phyloP scores from a whole-genome alignment of 305 asterid species.

The Nicotiana rustica region DNA sequence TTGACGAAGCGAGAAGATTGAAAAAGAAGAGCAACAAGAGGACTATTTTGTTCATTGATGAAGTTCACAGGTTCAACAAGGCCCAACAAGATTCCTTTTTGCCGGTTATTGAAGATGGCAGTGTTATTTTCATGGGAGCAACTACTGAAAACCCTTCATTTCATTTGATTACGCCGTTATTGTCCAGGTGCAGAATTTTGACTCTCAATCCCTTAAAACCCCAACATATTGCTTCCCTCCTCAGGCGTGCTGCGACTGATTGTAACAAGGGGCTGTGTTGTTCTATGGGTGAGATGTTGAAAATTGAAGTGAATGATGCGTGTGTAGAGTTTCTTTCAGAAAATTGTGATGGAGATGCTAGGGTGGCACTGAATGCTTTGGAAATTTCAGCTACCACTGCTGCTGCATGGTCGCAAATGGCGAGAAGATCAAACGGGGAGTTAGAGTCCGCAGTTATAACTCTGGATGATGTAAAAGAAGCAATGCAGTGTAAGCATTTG shows the following conservation, averaged over 20 bases:
- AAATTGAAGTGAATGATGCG: constrained; percentile 47
- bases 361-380: constrained; percentile 77
- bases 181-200: constrained; percentile 83
- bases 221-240: constrained; percentile 48
- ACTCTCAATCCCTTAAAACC: constrained; percentile 60
- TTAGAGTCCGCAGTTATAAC: constrained; percentile 28
- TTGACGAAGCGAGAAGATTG: constrained; percentile 68
- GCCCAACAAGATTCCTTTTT: constrained; percentile 86
- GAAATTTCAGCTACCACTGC: constrained; percentile 74
- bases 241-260: constrained; percentile 60
- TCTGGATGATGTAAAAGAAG: constrained; percentile 63
- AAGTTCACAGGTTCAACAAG: constrained; percentile 92
- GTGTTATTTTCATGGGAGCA: constrained; percentile 84
- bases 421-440: not conserved
- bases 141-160: constrained; percentile 95
- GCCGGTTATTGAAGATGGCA: constrained; percentile 88
- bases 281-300: constrained; percentile 18
- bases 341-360: constrained; percentile 86
- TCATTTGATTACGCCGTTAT: constrained; percentile 78
- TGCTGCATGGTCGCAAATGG: constrained; percentile 37
- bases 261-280: constrained; percentile 51
- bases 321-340: constrained; percentile 61
- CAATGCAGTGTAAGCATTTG: constrained; percentile 79
- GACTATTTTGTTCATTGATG: constrained; percentile 81
- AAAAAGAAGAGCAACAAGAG: constrained; percentile 44